Percentiles rank a stretch among this genome's conserved stretches.
Evolutionary conservation across 805 yeast genomes (phyloP).

Genomic region (Pichia sporocuriosa): DNA sequence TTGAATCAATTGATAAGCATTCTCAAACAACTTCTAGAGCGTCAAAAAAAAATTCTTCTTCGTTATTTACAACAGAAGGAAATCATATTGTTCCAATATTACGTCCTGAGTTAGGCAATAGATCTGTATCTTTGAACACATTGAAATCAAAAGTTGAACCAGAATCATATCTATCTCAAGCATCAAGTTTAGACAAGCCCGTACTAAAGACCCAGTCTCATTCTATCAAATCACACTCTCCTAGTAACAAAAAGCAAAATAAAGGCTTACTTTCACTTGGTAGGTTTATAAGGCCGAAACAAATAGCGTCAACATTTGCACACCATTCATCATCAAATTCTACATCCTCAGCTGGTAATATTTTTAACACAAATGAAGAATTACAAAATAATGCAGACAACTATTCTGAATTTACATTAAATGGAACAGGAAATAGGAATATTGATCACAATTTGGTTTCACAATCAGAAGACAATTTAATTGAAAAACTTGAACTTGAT

Average conservation of each 20-base stretch:
- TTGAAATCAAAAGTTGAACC: background rate
- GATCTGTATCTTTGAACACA: background rate
- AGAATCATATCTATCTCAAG: no score
- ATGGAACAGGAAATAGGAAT: background rate
- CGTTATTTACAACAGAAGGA: background rate
- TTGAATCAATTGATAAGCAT: no score
- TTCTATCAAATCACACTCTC: background rate
- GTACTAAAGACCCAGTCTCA: background rate
- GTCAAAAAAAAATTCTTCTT: background rate
- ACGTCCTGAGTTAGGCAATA: slow-evolving; percentile 2
- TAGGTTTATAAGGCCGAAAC: slow-evolving; percentile 8
- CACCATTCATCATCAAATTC: slow-evolving; percentile 4
- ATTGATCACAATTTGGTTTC: background rate
- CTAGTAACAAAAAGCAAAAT: background rate
- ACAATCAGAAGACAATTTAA: background rate
- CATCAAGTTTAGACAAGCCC: background rate
- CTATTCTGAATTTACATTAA: background rate
- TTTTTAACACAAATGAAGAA: background rate
- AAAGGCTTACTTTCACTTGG: slow-evolving; percentile 7
- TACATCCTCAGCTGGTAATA: background rate
- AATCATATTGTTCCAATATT: background rate
- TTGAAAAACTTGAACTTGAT: background rate
- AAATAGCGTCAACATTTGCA: slow-evolving; percentile 7
- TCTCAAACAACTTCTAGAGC: background rate
- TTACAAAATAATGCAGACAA: no score